These are phyloP conservation scores for Phytopythium ostracodes DNA, from an alignment of 352 stramenopile genomes.

Conservation along the genomic window DNA sequence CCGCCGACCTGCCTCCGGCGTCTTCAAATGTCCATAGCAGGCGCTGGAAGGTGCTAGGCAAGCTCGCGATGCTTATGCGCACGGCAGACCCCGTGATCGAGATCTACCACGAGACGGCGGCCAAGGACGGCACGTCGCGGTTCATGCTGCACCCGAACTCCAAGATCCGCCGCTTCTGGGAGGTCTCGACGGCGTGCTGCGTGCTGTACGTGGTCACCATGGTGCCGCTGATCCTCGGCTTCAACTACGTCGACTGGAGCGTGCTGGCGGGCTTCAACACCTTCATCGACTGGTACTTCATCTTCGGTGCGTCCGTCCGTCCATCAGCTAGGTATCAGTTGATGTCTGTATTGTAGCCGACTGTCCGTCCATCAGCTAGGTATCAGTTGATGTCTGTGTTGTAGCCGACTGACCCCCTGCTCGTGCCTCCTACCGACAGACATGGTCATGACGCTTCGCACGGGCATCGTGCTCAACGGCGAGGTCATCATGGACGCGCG, in stretches of 20 bases:
- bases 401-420: too few species aligned
- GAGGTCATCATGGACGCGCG: slow-evolving; percentile 79
- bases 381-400: too few species aligned
- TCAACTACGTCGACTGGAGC: slow-evolving; percentile 65
- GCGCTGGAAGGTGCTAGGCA: slow-evolving; percentile 26
- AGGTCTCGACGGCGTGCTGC: slow-evolving; percentile 58
- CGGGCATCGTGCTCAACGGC: slow-evolving; percentile 66
- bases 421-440: slow-evolving; percentile 24
- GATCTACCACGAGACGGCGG: slow-evolving; percentile 65
- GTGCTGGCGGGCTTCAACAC: slow-evolving; percentile 43
- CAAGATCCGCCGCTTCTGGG: slow-evolving; percentile 65
- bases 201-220: slow-evolving; percentile 78
- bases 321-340: too few species aligned
- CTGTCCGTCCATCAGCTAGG: too few species aligned
- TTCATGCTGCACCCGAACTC: slow-evolving; percentile 85
- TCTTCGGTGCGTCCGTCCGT: slow-evolving; percentile 26
- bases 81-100: slow-evolving; percentile 44
- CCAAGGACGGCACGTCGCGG: slow-evolving; percentile 39
- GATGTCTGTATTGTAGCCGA: too few species aligned
- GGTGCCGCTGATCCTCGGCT: slow-evolving; percentile 66
- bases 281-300: slow-evolving; percentile 81
- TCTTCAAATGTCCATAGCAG: background rate
- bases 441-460: slow-evolving; percentile 79
- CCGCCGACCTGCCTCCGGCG: background rate
- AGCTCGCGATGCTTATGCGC: slow-evolving; percentile 31